Evolutionary conservation across 768 basidiomycete genomes (phyloP).

Genomic region (Amanita jacksonii): DNA sequence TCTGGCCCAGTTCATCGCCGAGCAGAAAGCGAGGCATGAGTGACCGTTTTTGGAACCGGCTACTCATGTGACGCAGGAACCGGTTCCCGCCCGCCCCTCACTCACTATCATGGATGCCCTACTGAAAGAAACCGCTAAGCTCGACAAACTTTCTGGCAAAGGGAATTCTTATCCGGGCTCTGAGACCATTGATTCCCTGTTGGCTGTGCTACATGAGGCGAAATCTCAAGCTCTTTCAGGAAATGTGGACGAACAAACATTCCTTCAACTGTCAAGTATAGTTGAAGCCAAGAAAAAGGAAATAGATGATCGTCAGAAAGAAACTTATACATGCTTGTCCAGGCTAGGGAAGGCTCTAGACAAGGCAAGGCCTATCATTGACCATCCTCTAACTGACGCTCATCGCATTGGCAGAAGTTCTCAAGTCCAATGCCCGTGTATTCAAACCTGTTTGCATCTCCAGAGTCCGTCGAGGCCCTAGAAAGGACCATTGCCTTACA

Average conservation of each 20-base stretch:
- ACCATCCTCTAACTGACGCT: background rate
- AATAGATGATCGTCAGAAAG: constrained; percentile 82
- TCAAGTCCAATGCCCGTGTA: constrained; percentile 53
- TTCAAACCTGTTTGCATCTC: constrained; percentile 55
- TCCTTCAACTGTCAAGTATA: constrained; percentile 41
- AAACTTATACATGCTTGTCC: constrained; percentile 68
- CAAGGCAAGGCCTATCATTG: constrained; percentile 50
- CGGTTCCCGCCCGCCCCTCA: background rate
- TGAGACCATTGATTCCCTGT: constrained; percentile 56
- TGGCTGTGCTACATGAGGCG: constrained; percentile 46
- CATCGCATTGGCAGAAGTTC: constrained; percentile 41
- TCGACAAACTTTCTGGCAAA: constrained; percentile 54
- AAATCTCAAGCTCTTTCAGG: constrained; percentile 44
- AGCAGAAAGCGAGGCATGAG: constrained; percentile 65
- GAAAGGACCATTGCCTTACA: constrained; percentile 68
- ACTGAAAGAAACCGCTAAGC: constrained; percentile 70
- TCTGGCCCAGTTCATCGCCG: constrained; percentile 72
- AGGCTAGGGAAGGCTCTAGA: constrained; percentile 82
- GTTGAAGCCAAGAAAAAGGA: constrained; percentile 75
- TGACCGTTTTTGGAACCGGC: constrained; percentile 1
- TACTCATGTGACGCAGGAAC: background rate
- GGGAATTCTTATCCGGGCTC: constrained; percentile 43
- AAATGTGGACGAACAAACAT: constrained; percentile 36
- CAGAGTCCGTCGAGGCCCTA: constrained; percentile 47
- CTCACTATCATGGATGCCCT: constrained; percentile 51